A percentile compares a stretch with the other conserved stretches of the same genome.
These are phyloP conservation scores for Fraxinus ornus DNA, from an alignment of 305 asterid species.

Conservation along the genomic window DNA sequence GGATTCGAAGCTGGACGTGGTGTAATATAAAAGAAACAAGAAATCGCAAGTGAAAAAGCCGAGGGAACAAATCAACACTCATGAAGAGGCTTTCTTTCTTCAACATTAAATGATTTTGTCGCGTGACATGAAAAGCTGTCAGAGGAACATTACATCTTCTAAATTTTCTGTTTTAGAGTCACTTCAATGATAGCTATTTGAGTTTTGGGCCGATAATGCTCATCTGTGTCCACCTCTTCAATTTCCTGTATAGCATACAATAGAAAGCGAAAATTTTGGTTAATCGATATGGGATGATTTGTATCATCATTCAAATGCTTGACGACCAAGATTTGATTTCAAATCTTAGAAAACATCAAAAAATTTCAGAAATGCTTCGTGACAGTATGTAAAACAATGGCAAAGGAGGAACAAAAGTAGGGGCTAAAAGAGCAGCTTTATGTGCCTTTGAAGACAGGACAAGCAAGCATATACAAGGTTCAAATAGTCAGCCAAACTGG, in stretches of 20 bases:
- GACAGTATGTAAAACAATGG: not conserved
- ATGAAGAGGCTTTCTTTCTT: constrained; percentile 13
- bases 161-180: constrained; percentile 50
- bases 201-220: constrained; percentile 84
- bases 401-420: not conserved
- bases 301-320: not conserved
- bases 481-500: not conserved
- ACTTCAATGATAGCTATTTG: constrained; percentile 64
- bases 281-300: not conserved
- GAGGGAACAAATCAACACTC: constrained; percentile 27
- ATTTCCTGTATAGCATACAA: constrained; percentile 61
- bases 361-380: not conserved
- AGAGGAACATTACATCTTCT: constrained; percentile 15
- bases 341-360: not conserved
- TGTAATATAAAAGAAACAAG: constrained; percentile 19
- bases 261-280: not conserved
- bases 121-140: constrained; percentile 13
- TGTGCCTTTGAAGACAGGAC: not conserved
- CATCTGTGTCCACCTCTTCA: constrained; percentile 89
- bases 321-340: not conserved
- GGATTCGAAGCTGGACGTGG: constrained; percentile 12
- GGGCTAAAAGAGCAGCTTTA: not conserved
- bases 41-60: constrained; percentile 23
- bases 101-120: constrained; percentile 15
- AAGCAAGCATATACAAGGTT: not conserved